phyloP scores from a whole-genome alignment of 2,329 filamentous ascomycete species.

The Sporothrix curviconia region DNA sequence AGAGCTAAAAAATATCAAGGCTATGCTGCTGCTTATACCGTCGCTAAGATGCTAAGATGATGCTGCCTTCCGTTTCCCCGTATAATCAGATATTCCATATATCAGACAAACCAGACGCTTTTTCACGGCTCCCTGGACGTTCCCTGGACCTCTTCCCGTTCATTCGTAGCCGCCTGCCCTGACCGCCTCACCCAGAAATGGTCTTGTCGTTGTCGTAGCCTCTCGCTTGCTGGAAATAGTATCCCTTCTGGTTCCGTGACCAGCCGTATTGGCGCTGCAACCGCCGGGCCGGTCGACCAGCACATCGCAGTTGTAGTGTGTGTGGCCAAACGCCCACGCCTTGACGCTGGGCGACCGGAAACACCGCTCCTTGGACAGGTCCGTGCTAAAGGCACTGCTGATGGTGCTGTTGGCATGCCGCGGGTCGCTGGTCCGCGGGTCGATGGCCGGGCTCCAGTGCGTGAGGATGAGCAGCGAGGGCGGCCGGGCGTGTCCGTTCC shows the following conservation, averaged over 20 bases:
- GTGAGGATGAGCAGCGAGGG: conserved; percentile 33
- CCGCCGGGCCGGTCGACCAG: conserved; percentile 15
- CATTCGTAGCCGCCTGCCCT: no score
- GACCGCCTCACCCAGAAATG: no score
- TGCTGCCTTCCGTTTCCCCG: no score
- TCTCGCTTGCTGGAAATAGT: conserved; percentile 29
- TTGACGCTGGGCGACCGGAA: conserved; percentile 31
- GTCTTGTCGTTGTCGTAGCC: conserved; percentile 30
- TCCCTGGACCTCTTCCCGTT: no score
- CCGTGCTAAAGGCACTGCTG: conserved; percentile 32
- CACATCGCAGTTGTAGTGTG: conserved; percentile 41
- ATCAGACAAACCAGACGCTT: no score
- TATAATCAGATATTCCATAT: no score
- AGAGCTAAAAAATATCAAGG: no score
- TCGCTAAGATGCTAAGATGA: no score
- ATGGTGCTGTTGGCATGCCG: conserved; percentile 26
- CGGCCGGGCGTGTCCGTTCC: conserved; percentile 17
- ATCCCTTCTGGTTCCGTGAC: conserved; percentile 23
- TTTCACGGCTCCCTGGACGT: no score
- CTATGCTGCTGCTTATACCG: no score
- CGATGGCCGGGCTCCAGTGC: conserved; percentile 36
- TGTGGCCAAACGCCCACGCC: conserved; percentile 45
- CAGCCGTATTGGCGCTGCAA: conserved; percentile 23
- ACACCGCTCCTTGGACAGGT: conserved; percentile 31
- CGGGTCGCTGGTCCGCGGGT: conserved; percentile 30